Percentiles rank a stretch among this genome's conserved stretches.
Evolutionary conservation across 495 filamentous ascomycete species (phyloP).

Genomic region (Aspergillus leporis): DNA sequence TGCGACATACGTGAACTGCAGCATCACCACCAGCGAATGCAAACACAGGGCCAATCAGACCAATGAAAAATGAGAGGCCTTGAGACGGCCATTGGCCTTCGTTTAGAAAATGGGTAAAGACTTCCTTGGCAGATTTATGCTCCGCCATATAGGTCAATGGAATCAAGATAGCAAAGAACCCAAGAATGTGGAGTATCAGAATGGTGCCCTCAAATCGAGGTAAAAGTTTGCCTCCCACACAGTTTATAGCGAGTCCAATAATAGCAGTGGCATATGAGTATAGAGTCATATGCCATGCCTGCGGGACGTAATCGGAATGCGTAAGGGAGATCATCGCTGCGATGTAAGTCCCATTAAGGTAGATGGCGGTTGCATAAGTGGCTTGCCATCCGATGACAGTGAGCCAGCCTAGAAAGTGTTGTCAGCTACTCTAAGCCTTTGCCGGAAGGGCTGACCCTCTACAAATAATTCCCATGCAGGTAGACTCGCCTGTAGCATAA

Average conservation of each 20-base stretch:
- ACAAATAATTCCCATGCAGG: too few species aligned
- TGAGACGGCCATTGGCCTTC: slow-evolving; percentile 33
- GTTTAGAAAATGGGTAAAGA: slow-evolving; percentile 39
- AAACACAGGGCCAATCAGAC: slow-evolving; percentile 20
- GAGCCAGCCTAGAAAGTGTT: slow-evolving; percentile 23
- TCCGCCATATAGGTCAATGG: slow-evolving; percentile 40
- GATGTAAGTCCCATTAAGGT: slow-evolving; percentile 34
- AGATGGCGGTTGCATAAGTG: slow-evolving; percentile 36
- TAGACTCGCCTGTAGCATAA: slow-evolving; percentile 44
- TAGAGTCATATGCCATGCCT: slow-evolving; percentile 49
- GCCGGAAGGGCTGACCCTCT: too few species aligned
- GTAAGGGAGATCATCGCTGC: slow-evolving; percentile 38
- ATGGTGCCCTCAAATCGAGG: slow-evolving; percentile 45
- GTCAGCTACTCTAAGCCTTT: slow-evolving; percentile 22
- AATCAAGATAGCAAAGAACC: slow-evolving; percentile 47
- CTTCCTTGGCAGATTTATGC: slow-evolving; percentile 34
- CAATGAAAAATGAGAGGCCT: slow-evolving; percentile 37
- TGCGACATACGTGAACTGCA: slow-evolving; percentile 34
- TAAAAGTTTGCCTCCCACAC: slow-evolving; percentile 36
- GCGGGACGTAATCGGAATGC: slow-evolving; percentile 31
- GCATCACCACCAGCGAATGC: slow-evolving; percentile 43
- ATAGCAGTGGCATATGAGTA: slow-evolving; percentile 40
- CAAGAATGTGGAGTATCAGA: slow-evolving; percentile 44
- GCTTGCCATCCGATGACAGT: slow-evolving; percentile 38
- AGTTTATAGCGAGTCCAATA: slow-evolving; percentile 36